Base-by-base conservation (phyloP, 495 filamentous ascomycete species). In the Alectoria sarmentosa region DNA sequence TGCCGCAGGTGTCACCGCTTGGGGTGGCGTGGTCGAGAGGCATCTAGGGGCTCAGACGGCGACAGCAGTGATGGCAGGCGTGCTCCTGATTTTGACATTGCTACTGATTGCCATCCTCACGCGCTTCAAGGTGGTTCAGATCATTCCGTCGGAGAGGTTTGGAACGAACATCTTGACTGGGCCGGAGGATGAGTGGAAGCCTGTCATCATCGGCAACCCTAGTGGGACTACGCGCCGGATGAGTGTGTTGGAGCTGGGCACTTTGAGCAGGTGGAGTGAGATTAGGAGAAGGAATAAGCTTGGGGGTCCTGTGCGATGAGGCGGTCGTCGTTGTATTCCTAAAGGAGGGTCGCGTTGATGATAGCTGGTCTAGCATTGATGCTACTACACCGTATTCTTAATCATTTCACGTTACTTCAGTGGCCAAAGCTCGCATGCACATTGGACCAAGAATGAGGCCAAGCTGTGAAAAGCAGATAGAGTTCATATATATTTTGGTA, bases 201-300 rank as follows among this genome's bases (percentile, higher is more conserved):
- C 87, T 0, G 75, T 84, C 30, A 80, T 89, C 65, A 82, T 89
- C 66, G 87, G 87, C 42, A 87, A 86, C 75, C 87, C 87, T 39
- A 81, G 79, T 30, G 82, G 85, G 30, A 85, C 82, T 70, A 84
- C 81, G 71, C 76, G 87, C 46, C 77, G 85, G 57, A 83, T 90
- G 78, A 88, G 82, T 65, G 71, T 88, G 36, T 76, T 90, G 55
- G 87, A 90, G 71, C 69, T 90, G 28, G 87, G 87, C 4, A 73
- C 74, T 28, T 71, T 86, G 76, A 85, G 78, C 49, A 74, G 87
- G 37, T 90, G 87, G 85, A 86, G 80, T 49, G 87, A 90, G 75
- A 88, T 90, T 70, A 77, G 87, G 66, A 80, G 79, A 71, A 82
- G 83, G 74, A 90, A 90, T 69, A 76, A 76, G 58, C 71, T 90